phyloP scores from a whole-genome alignment of 2,329 filamentous ascomycete genomes.

The Zymoseptoria tritici region DNA sequence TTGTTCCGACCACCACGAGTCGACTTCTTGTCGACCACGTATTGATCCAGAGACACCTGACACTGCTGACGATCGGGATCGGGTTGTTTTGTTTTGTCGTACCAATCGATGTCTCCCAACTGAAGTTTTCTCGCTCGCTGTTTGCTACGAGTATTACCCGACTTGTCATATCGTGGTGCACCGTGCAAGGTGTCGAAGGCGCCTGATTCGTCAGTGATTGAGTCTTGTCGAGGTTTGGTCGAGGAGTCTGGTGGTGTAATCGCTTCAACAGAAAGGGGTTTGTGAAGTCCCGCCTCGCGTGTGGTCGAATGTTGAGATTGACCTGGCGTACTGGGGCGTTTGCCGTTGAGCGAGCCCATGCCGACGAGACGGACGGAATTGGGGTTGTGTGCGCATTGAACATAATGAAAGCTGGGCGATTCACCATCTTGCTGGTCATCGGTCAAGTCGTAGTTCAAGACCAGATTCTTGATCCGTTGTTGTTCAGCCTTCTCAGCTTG shows the following conservation, averaged over 20 bases:
- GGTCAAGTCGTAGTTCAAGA: slow-evolving; percentile 90
- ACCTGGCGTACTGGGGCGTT: slow-evolving; percentile 29
- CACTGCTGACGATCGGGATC: slow-evolving; percentile 13
- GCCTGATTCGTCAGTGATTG: slow-evolving; percentile 27
- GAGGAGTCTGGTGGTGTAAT: slow-evolving; percentile 1
- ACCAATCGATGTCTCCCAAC: slow-evolving; percentile 97
- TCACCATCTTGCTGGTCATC: slow-evolving; percentile 72
- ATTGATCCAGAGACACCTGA: slow-evolving; percentile 24
- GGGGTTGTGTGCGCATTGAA: slow-evolving; percentile 34
- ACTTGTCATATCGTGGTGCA: slow-evolving; percentile 47
- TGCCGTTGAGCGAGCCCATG: slow-evolving; percentile 30
- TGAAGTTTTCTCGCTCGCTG: slow-evolving; percentile 87
- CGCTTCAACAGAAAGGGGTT: background rate
- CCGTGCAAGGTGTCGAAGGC: slow-evolving; percentile 33
- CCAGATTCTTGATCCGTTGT: slow-evolving; percentile 95
- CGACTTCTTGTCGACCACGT: slow-evolving; percentile 23
- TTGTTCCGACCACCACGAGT: slow-evolving; percentile 10
- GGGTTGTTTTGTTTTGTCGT: slow-evolving; percentile 33
- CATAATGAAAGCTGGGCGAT: slow-evolving; percentile 34
- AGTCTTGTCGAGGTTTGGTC: slow-evolving; percentile 10
- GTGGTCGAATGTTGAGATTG: slow-evolving; percentile 26
- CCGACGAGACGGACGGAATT: slow-evolving; percentile 42
- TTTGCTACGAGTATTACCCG: slow-evolving; percentile 58
- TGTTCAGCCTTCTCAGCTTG: slow-evolving; percentile 94
- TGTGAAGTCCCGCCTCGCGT: slow-evolving; percentile 9